Evolutionary conservation across 495 filamentous ascomycete genomes (phyloP).

Genomic region (Cercophora newfieldiana): DNA sequence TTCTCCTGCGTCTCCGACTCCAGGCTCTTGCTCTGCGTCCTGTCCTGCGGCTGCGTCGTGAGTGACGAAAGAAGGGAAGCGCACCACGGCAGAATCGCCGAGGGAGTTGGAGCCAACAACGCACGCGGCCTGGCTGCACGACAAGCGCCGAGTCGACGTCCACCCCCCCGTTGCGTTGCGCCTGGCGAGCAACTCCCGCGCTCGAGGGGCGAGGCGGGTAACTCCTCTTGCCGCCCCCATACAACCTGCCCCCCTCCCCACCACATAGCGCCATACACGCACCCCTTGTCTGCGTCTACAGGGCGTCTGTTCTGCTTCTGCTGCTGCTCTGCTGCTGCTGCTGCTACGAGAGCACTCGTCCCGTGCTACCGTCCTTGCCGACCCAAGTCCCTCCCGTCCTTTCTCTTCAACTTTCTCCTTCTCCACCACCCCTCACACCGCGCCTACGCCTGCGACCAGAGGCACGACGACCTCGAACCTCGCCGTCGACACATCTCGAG

Average conservation of each 20-base stretch:
- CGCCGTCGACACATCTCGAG: slow-evolving; percentile 17
- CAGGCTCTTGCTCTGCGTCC: neutral
- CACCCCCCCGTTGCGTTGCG: neutral
- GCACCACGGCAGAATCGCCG: neutral
- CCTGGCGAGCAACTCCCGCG: slow-evolving; percentile 16
- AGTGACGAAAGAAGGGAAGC: neutral
- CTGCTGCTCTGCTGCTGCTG: slow-evolving; percentile 8
- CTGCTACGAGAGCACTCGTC: slow-evolving; percentile 1
- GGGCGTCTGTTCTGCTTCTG: slow-evolving; percentile 34
- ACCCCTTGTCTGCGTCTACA: slow-evolving; percentile 20
- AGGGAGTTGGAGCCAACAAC: neutral
- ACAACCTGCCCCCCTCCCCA: slow-evolving; percentile 22
- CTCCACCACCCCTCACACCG: slow-evolving; percentile 24
- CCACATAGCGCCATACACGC: slow-evolving; percentile 18
- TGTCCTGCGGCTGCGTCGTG: neutral
- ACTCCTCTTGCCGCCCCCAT: slow-evolving; percentile 37
- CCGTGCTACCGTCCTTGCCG: slow-evolving; percentile 32
- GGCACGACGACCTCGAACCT: slow-evolving; percentile 11
- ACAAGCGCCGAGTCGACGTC: slow-evolving; percentile 37
- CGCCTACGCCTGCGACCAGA: slow-evolving; percentile 15
- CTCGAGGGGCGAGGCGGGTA: slow-evolving; percentile 35
- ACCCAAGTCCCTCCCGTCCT: slow-evolving; percentile 31
- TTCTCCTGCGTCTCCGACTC: slow-evolving; percentile 15
- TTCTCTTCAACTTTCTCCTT: slow-evolving; percentile 32
- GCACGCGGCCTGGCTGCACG: slow-evolving; percentile 27